phyloP scores from a whole-genome alignment of 2,329 filamentous ascomycete genomes.

The Phyllosticta paracitricarpa region DNA sequence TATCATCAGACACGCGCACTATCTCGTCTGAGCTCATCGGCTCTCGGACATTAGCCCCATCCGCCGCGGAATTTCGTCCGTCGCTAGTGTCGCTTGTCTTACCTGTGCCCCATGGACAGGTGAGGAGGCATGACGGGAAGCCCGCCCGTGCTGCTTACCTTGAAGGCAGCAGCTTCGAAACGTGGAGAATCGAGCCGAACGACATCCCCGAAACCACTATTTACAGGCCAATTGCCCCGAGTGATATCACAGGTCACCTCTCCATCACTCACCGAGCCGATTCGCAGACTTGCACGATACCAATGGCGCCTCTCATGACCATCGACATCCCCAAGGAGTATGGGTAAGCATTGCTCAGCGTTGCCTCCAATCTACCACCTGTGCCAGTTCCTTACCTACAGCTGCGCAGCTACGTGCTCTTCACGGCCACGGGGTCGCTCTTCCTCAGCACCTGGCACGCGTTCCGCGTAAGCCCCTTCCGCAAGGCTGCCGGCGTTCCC shows the following conservation, averaged over 20 bases:
- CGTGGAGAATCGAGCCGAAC: background rate
- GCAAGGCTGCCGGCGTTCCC: slow-evolving; percentile 42
- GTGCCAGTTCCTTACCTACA: background rate
- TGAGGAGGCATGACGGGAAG: background rate
- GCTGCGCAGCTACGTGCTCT: slow-evolving; percentile 42
- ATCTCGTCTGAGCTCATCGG: background rate
- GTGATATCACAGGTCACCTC: background rate
- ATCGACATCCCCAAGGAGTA: slow-evolving; percentile 21
- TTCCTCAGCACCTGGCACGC: slow-evolving; percentile 45
- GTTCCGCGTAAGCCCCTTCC: slow-evolving; percentile 33
- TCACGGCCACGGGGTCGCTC: slow-evolving; percentile 44
- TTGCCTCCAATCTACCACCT: background rate
- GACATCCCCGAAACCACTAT: background rate
- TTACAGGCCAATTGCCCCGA: background rate
- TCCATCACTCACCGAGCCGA: background rate
- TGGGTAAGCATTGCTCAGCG: slow-evolving; percentile 18
- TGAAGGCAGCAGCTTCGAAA: background rate
- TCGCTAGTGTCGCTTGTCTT: no score
- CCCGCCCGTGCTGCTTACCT: background rate
- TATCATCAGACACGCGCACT: background rate
- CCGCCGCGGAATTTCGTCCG: background rate
- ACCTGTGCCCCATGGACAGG: no score
- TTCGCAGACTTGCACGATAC: background rate
- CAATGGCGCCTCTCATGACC: slow-evolving; percentile 7
- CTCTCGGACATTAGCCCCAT: background rate